Evolutionary conservation across 768 basidiomycete species (phyloP).

Genomic region (Cytidiella melzeri): DNA sequence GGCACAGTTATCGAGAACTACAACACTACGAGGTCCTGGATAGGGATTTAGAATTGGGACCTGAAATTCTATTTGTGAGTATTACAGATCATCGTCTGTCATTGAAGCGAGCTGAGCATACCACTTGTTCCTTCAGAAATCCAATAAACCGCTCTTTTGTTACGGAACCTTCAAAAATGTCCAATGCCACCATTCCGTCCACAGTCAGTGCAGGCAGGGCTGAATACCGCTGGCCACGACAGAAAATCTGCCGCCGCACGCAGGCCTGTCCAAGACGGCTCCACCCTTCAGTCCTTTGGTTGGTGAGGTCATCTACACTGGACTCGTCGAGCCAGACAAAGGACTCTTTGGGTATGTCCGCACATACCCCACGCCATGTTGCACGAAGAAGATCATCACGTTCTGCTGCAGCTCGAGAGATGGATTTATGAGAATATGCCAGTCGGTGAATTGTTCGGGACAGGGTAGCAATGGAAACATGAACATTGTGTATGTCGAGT

Average conservation of each 20-base stretch:
- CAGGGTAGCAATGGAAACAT: conserved; percentile 27
- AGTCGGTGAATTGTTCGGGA: conserved; percentile 18
- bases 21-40: conserved; percentile 28
- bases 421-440: conserved; percentile 21
- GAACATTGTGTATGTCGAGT: conserved; percentile 12
- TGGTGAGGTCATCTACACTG: conserved; percentile 12
- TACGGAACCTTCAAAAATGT: too few species aligned
- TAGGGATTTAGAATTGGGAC: conserved; percentile 22
- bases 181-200: conserved; percentile 12
- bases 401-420: conserved; percentile 23
- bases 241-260: conserved; percentile 7
- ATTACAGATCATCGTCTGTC: conserved; percentile 25
- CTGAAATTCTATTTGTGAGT: conserved; percentile 15
- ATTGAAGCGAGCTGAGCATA: conserved; percentile 7
- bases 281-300: conserved; percentile 8
- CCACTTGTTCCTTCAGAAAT: conserved; percentile 23
- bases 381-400: conserved; percentile 24
- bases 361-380: conserved; percentile 19
- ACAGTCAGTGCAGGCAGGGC: conserved; percentile 13
- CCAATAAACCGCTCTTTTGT: conserved; percentile 26
- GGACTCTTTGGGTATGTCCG: conserved; percentile 11
- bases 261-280: conserved; percentile 8
- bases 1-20: conserved; percentile 34
- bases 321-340: conserved; percentile 16
- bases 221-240: conserved; percentile 11